Base-by-base conservation (phyloP, 2,329 filamentous ascomycete species). In the Aspergillus ochraceus region DNA sequence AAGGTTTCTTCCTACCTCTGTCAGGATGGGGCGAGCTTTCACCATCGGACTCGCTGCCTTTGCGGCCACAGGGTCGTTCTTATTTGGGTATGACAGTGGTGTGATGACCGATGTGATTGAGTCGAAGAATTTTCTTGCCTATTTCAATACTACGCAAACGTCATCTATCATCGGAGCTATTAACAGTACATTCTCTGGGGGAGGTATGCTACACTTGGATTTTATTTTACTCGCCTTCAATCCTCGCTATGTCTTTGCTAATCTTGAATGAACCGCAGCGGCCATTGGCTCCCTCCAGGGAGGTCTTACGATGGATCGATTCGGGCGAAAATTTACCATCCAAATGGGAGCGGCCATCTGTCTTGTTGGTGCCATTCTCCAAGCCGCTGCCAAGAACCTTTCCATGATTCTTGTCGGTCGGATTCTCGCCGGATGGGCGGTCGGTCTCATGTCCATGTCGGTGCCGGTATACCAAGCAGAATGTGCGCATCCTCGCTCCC, bases 391-490 rank as follows among this genome's bases (percentile, higher is more conserved):
- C 17, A 79, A 82, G 61, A 79, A 82, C 53, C 73, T 86, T 19
- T 75, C 77, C 12, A 84, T 87, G 85, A 86, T 81, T 68, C 79
- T 80, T 57, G 79, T 82, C 8, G 84, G 86, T 0, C 83, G 87
- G 26, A 72, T 82, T 56, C 70, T 83, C 45, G 80, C 79, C 14
- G 81, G 81, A 12, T 71, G 80, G 55, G 81, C 79, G 5, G 76
- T 83, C 12, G 81, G 81, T 29, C 68, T 80, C 53, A 70, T 82
- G 63, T 79, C 76, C 11, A 79, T 78, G 68, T 76, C 78, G 5
- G 83, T 88, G 2, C 87, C 86, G 3, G 81, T 86, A 36, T 89
- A 89, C 69, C 86, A 88, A 59, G 83, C 86, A 10, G 87, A 89
- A 69, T 82, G 84, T 56, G 85, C 86, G 0, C 80, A 85, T 64